Evolutionary conservation across 257 asterid genomes (phyloP).

Genomic region (Solanum sparsipilum): DNA sequence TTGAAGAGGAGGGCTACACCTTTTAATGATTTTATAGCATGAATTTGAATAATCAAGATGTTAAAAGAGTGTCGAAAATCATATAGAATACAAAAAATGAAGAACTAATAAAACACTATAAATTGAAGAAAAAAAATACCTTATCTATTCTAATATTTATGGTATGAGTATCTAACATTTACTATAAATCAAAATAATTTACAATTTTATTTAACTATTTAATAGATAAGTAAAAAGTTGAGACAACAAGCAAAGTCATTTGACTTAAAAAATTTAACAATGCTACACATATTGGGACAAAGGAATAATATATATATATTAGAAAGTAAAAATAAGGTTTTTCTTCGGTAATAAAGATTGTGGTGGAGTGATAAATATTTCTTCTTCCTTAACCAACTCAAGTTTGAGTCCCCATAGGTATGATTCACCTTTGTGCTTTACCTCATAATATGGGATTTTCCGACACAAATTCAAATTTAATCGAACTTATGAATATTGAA

Average conservation of each 20-base stretch:
- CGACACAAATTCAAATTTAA: rapidly evolving
- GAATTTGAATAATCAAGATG: not conserved
- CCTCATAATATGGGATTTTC: too few species aligned
- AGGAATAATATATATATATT: too few species aligned
- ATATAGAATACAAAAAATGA: too few species aligned
- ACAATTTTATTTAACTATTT: too few species aligned
- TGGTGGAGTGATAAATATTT: rapidly evolving
- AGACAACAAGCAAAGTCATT: not conserved
- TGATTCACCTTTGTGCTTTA: not conserved
- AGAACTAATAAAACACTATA: not conserved
- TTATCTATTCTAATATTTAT: too few species aligned
- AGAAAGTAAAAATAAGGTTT: not conserved
- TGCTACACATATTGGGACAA: not conserved
- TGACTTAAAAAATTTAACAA: not conserved
- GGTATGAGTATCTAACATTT: not conserved
- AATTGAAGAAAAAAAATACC: not conserved
- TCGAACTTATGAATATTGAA: too few species aligned
- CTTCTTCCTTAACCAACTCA: too few species aligned
- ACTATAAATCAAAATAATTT: too few species aligned
- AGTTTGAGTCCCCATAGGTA: not conserved
- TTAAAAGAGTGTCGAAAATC: not conserved
- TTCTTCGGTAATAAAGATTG: too few species aligned
- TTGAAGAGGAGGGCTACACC: not conserved
- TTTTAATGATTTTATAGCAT: too few species aligned
- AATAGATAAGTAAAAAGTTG: not conserved